Conservation (phyloP, 208 protist species). For the Wallacemonas sp. region DNA sequence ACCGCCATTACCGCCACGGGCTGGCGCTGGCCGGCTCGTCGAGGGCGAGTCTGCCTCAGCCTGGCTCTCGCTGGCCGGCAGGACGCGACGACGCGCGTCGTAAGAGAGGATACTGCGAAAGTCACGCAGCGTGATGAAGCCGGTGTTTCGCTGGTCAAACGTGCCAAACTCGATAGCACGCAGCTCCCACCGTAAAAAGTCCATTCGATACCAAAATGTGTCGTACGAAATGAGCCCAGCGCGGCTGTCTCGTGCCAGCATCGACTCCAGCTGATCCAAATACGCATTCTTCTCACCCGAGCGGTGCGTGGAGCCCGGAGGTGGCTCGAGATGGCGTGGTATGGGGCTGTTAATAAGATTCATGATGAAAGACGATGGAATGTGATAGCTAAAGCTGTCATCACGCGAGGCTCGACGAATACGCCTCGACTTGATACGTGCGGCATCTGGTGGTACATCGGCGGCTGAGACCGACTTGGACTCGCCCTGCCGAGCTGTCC, state of each 20-base stretch:
- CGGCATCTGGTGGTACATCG: not conserved
- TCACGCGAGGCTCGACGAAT: slow-evolving; percentile 3
- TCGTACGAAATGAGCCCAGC: slow-evolving; percentile 30
- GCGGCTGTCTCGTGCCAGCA: slow-evolving; percentile 14
- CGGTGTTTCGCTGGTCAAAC: slow-evolving; percentile 50
- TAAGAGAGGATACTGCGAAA: slow-evolving; percentile 40
- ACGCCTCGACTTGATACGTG: not conserved
- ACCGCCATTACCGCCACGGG: not conserved
- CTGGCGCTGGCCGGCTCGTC: not conserved
- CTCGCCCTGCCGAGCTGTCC: not conserved
- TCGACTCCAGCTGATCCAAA: slow-evolving; percentile 17
- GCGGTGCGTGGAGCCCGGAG: slow-evolving; percentile 28
- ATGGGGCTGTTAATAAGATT: slow-evolving; percentile 25
- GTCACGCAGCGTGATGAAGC: slow-evolving; percentile 44
- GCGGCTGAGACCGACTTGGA: not conserved
- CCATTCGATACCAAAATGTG: slow-evolving; percentile 48
- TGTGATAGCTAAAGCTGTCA: slow-evolving; percentile 16
- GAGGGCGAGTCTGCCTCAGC: not conserved
- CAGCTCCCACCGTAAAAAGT: slow-evolving; percentile 66
- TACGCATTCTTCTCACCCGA: not conserved
- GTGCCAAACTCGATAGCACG: slow-evolving; percentile 63
- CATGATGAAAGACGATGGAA: slow-evolving; percentile 28
- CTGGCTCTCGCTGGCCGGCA: not conserved
- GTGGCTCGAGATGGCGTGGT: slow-evolving; percentile 22
- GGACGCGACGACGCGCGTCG: slow-evolving; percentile 3